Conservation (phyloP, 2,329 filamentous ascomycete species). For the Microdochium nivale region DNA sequence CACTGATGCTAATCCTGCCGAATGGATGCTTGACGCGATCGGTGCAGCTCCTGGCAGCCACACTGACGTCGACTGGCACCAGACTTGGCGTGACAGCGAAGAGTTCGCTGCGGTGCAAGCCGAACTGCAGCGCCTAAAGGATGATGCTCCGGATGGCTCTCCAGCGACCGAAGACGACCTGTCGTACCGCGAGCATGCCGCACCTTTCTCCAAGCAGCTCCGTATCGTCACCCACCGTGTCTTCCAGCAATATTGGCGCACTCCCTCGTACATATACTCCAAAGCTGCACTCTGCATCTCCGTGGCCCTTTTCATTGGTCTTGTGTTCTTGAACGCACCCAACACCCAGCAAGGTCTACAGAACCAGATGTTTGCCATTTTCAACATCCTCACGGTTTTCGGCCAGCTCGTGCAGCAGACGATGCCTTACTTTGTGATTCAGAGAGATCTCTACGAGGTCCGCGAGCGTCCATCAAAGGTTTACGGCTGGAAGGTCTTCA, state of each 20-base stretch:
- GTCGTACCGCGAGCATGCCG: constrained; percentile 69
- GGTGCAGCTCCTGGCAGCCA: constrained; percentile 55
- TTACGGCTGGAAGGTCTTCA: constrained; percentile 80
- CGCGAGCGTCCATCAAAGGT: constrained; percentile 78
- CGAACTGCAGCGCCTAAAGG: constrained; percentile 49
- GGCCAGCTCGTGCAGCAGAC: constrained; percentile 71
- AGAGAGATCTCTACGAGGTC: constrained; percentile 75
- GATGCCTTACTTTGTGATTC: constrained; percentile 80
- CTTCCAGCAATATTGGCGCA: constrained; percentile 90
- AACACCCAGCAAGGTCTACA: constrained; percentile 70
- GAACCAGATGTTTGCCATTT: constrained; percentile 81
- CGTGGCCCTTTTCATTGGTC: constrained; percentile 68
- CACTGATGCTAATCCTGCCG: constrained; percentile 65
- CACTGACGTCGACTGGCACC: constrained; percentile 57
- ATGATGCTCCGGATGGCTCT: constrained; percentile 27
- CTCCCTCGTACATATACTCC: constrained; percentile 80
- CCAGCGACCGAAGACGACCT: constrained; percentile 22
- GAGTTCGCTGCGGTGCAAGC: constrained; percentile 41
- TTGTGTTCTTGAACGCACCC: constrained; percentile 66
- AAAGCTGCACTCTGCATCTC: constrained; percentile 62
- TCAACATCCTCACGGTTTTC: constrained; percentile 77
- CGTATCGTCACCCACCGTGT: constrained; percentile 62
- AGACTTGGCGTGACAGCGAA: constrained; percentile 36
- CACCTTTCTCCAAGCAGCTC: constrained; percentile 62
- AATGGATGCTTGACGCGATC: constrained; percentile 65